Percentiles rank a stretch among this genome's conserved stretches.
phyloP scores from a whole-genome alignment of 108 stramenopile species.

The Fistulifera pelliculosa region DNA sequence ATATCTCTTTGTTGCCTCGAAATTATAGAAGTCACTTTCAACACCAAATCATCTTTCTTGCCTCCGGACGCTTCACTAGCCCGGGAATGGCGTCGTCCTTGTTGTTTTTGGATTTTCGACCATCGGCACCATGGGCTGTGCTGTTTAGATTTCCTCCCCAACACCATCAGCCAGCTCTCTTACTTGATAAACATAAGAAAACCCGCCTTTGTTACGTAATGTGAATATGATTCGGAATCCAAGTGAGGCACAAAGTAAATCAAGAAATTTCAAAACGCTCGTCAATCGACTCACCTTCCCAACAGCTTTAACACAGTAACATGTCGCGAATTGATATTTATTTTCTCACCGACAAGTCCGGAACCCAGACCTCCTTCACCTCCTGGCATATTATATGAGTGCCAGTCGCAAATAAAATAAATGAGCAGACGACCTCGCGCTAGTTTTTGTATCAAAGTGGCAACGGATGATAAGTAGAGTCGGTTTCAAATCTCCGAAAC shows the following conservation, averaged over 20 bases:
- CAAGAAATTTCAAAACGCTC: no score
- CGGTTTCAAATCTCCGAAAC: no score
- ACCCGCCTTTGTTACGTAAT: slow-evolving; percentile 49
- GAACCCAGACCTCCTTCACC: slow-evolving; percentile 55
- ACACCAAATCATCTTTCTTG: slow-evolving; percentile 37
- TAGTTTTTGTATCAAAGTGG: no score
- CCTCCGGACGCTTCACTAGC: slow-evolving; percentile 14
- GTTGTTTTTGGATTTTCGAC: slow-evolving; percentile 9
- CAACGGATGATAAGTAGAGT: no score
- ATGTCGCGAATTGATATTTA: slow-evolving; percentile 33
- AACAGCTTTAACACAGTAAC: slow-evolving; percentile 50
- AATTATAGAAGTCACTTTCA: slow-evolving; percentile 79
- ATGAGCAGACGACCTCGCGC: no score
- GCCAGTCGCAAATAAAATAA: no score
- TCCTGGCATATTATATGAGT: no score
- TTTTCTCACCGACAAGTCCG: slow-evolving; percentile 63
- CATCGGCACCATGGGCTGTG: slow-evolving; percentile 24
- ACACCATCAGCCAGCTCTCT: slow-evolving; percentile 31
- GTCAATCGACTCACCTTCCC: slow-evolving; percentile 77
- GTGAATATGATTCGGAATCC: background rate
- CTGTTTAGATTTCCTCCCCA: slow-evolving; percentile 4
- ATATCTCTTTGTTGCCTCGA: slow-evolving; percentile 59
- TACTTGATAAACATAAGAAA: slow-evolving; percentile 89
- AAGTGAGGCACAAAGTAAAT: no score
- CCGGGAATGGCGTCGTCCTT: slow-evolving; percentile 12